Evolutionary conservation across 2,329 filamentous ascomycete genomes (phyloP), one percentile per base, ranked within the genome.

Genomic region (Phialophora chinensis): DNA sequence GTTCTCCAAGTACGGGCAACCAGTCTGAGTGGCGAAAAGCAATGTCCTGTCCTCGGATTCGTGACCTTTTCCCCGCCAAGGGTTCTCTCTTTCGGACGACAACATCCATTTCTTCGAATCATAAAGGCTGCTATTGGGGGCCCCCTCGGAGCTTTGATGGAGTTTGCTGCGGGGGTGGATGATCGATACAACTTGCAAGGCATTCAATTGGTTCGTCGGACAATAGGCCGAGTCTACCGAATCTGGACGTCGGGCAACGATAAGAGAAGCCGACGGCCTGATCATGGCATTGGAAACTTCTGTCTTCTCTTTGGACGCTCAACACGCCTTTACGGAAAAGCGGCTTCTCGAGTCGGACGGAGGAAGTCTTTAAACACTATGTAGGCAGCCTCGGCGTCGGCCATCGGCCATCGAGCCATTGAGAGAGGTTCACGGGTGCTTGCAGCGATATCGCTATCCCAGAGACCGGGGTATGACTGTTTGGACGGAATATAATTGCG

Each of bases 161-260:
- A 60, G 25, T 12, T 25, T 27, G 27, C 57, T 60, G 57, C 57
- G 57, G 57, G 57, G 57, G 33, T 25, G 23, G 23, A 31, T 6
- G 25, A 10, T 29, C 44, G 12, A 31, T 44, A 23, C 38, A 12
- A 58, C 14, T 44, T 17, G 14, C 17, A 20, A 17, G 8, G 4
- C 27, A 4, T 17, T 25, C 55, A 17, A 59, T 60, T 60, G 57
- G 57, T 42, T 52, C 44, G 44, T 47, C 57, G 57, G 57, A 60
- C n/a, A 60, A 52, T 33, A 35, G 17, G 17, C 57, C 57, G 57
- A 60, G 57, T 50, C 57, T 52, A 60, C 23, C 42, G 29, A 23
- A 35, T 23, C 23, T 29, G 35, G 20, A 7, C 1, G n/a, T 60
- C 38, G 29, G 27, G 23, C 29, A 52, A 60, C 31, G 44, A 35